These are phyloP conservation scores for Jasminum sambac DNA, from an alignment of 257 asterid species.

Conservation along the genomic window DNA sequence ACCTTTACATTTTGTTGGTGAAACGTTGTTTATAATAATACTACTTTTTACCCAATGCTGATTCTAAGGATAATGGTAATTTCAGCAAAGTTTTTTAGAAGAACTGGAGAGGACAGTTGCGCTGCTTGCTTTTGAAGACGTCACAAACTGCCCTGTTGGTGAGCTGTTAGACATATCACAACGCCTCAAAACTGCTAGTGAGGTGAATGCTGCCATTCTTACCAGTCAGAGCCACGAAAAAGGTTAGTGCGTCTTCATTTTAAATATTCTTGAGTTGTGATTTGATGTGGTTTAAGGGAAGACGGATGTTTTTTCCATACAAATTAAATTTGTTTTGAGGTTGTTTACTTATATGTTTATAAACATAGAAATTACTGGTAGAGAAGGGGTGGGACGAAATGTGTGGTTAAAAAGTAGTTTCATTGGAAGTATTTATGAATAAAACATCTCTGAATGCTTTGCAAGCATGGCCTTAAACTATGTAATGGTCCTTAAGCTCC, in stretches of 20 bases:
- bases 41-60: background rate
- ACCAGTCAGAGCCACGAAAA: constrained; percentile 90
- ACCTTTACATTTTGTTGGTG: background rate
- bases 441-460: too few species aligned
- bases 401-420: too few species aligned
- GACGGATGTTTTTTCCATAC: background rate
- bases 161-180: constrained; percentile 75
- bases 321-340: background rate
- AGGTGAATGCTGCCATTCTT: constrained; percentile 82
- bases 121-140: constrained; percentile 79
- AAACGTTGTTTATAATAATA: background rate
- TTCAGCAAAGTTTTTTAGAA: constrained; percentile 67
- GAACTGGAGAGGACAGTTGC: constrained; percentile 86
- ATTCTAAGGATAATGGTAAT: background rate
- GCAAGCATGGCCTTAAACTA: too few species aligned
- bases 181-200: constrained; percentile 82
- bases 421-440: too few species aligned
- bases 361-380: too few species aligned
- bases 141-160: constrained; percentile 62
- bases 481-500: too few species aligned
- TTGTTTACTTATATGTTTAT: too few species aligned
- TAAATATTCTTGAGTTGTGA: background rate
- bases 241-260: constrained; percentile 36
- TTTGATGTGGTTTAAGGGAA: constrained; percentile 3
- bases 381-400: too few species aligned